Conservation (phyloP, 176 grass and related monocot genomes). For the Ensete ventricosum region DNA sequence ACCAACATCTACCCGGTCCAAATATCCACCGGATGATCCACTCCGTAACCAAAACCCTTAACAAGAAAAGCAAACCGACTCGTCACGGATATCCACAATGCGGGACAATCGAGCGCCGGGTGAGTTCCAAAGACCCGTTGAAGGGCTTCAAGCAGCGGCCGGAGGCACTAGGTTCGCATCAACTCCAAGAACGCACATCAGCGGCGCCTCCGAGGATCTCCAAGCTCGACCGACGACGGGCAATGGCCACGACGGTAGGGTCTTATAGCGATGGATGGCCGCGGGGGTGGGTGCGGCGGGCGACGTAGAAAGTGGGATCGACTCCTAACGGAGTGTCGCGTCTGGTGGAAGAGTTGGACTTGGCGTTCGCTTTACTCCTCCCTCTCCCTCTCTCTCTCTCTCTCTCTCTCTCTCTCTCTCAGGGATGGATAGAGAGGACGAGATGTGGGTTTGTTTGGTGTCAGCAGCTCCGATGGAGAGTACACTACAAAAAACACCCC, state of each 20-base stretch:
- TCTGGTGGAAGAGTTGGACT: background rate
- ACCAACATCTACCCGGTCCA: slow-evolving; percentile 2
- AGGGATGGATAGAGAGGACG: background rate
- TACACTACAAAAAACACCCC: background rate
- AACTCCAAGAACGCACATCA: background rate
- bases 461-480: background rate
- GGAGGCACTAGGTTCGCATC: background rate
- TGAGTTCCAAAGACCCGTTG: background rate
- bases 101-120: background rate
- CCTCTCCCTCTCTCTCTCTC: background rate
- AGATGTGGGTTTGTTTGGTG: background rate
- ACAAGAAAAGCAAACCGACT: background rate
- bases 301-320: background rate
- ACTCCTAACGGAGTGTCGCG: background rate
- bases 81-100: background rate
- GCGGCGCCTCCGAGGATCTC: background rate
- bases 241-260: background rate
- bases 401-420: background rate
- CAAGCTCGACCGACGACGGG: background rate
- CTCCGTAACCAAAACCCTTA: background rate
- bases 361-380: slow-evolving; percentile 9
- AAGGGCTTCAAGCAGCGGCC: background rate
- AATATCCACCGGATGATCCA: background rate
- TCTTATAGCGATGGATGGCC: background rate
- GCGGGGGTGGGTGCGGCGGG: background rate